These are phyloP conservation scores for Termitomyces sp. DNA, from an alignment of 768 basidiomycete species.

Conservation along the genomic window DNA sequence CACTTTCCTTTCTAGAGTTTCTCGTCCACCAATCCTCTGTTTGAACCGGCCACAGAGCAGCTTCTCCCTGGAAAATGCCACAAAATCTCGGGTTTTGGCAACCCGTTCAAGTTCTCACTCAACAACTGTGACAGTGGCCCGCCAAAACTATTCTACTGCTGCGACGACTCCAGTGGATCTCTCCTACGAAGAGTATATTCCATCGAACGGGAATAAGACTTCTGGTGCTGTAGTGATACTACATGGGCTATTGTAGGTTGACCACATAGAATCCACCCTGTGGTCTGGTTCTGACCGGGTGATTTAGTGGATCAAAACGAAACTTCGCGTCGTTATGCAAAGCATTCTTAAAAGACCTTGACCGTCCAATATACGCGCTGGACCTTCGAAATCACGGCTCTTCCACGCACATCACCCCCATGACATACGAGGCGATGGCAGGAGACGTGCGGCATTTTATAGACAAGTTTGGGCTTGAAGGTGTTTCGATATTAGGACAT, in stretches of 20 bases:
- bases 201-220: conserved; percentile 20
- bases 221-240: conserved; percentile 48
- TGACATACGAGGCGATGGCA: conserved; percentile 75
- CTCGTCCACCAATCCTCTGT: neutral
- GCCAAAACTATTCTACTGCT: conserved; percentile 3
- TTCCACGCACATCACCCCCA: conserved; percentile 67
- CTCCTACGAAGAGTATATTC: conserved; percentile 14
- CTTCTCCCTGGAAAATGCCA: neutral
- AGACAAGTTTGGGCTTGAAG: conserved; percentile 38
- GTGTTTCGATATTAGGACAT: conserved; percentile 77
- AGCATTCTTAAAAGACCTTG: conserved; percentile 55
- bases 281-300: neutral
- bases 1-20: neutral
- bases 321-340: conserved; percentile 82
- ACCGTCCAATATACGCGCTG: conserved; percentile 67
- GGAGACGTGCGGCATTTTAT: conserved; percentile 71
- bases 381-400: conserved; percentile 81
- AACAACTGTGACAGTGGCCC: neutral
- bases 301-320: conserved; percentile 70
- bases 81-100: no score
- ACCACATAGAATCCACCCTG: neutral
- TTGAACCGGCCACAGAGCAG: neutral
- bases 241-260: conserved; percentile 55
- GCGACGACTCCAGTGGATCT: conserved; percentile 14
- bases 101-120: neutral